Evolutionary conservation across 371 early-diverging fungal species (phyloP).

Genomic region (Mucor plumbeus): DNA sequence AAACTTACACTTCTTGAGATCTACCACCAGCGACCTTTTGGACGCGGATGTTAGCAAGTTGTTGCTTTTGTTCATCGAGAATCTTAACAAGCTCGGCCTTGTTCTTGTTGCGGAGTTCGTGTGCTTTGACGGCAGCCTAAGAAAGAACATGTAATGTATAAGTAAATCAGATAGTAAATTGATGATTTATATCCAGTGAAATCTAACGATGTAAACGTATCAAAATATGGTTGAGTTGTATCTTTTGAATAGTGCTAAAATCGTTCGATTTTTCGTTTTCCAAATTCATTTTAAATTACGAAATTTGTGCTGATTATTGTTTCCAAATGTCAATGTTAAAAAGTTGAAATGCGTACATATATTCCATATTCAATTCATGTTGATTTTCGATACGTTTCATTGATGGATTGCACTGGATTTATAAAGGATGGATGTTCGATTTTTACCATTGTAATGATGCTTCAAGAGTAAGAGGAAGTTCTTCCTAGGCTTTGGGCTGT

Average conservation of each 20-base stretch:
- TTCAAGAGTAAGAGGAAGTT: conserved; percentile 29
- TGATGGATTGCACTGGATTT: conserved; percentile 15
- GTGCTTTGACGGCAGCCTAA: conserved; percentile 85
- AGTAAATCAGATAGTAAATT: neutral
- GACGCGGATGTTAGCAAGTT: conserved; percentile 89
- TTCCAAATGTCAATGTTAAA: neutral
- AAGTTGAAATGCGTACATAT: neutral
- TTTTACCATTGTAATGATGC: conserved; percentile 28
- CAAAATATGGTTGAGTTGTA: neutral
- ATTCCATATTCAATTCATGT: neutral
- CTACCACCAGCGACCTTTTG: conserved; percentile 89
- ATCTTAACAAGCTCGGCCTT: conserved; percentile 89
- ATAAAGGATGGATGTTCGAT: conserved; percentile 3
- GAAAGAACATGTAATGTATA: neutral
- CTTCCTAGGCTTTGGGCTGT: neutral
- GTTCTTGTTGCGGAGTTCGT: conserved; percentile 90
- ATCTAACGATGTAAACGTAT: conserved; percentile 1
- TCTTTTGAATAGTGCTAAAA: neutral
- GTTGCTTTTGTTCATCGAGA: conserved; percentile 92
- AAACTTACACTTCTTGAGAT: conserved; percentile 81
- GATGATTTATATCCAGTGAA: neutral
- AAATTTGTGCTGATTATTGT: neutral
- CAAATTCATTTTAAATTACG: neutral
- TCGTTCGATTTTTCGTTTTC: neutral
- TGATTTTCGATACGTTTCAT: conserved; percentile 9